Base-by-base conservation (phyloP, 441 rosid species). In the California macrophylla region DNA sequence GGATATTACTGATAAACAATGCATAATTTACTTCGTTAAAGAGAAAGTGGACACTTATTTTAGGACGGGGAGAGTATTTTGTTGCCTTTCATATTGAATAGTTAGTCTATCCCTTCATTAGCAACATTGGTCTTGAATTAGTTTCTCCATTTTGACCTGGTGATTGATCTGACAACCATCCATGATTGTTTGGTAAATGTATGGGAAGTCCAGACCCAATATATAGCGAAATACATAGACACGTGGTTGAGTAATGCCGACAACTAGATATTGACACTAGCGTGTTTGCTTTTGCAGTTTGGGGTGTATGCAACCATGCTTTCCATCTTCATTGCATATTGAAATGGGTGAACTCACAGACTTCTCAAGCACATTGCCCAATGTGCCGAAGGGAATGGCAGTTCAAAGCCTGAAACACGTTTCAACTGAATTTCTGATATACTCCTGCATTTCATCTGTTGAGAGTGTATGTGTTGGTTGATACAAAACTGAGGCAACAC, bases 341-440 rank as follows among this genome's bases (percentile, higher is more conserved):
- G 79, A 90, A 89, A 70, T 89, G 93, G 96, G 97, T 89, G 73
- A 90, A 86, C 75, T 88, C 95, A 4, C 95, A 92, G 70, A 78
- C 91, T 36, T 75, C 88, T 69, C 90, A 87, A 83, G 96, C 98
- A 40, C 95, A 85, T 73, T 88, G 95, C 56, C 93, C 88, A 15
- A 86, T 90, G 94, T 88, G 96, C 77, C 83, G 93, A 6, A 77
- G 94, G 71, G 94, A 89, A 75, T 89, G 97, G 97, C 87, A 87
- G 74, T 87, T 87, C 82, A 89, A 87, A 76, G 88, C 80, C 78
- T 88, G 72, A 82, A 12, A 13, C 10, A 60, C 24, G 32, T 20
- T 36, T 52, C 24, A 18, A 20, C 24, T 52, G 16, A 2, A 10
- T 32, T 32, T n/a, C n/a, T n/a, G n/a, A n/a, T 28, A 28, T 3